phyloP scores from a whole-genome alignment of 208 protist species.

The Leishmania gerbilli region DNA sequence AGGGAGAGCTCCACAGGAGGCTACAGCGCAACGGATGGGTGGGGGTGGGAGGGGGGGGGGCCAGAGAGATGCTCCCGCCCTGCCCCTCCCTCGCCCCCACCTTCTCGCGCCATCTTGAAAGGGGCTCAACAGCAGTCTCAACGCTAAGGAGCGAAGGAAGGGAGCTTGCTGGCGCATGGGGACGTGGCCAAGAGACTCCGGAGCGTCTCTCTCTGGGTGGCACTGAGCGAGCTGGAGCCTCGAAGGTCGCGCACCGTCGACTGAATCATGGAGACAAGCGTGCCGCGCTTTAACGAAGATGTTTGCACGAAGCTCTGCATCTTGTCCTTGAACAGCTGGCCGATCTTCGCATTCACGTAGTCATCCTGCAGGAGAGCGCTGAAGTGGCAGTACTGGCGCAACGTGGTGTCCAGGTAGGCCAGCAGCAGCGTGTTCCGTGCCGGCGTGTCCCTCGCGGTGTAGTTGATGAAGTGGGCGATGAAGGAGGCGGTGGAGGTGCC shows the following conservation, averaged over 20 bases:
- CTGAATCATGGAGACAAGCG: not conserved
- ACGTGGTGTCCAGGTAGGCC: conserved; percentile 11
- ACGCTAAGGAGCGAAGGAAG: not conserved
- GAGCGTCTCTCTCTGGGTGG: not conserved
- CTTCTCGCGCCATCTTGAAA: not conserved
- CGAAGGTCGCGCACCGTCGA: not conserved
- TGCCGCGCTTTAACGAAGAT: not conserved
- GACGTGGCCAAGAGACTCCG: not conserved
- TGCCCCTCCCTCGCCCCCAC: not conserved
- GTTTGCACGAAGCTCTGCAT: conserved; percentile 3
- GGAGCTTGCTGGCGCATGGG: not conserved
- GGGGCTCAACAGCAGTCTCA: not conserved
- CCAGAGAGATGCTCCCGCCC: not conserved
- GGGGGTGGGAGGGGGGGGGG: not conserved
- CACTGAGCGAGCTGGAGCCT: not conserved
- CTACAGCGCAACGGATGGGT: not conserved
- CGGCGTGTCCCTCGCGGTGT: not conserved
- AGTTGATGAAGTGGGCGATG: conserved; percentile 3
- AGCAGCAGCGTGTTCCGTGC: conserved; percentile 20
- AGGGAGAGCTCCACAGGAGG: not conserved
- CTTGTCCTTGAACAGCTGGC: not conserved
- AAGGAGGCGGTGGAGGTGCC: not conserved
- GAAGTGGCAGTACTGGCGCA: conserved; percentile 35
- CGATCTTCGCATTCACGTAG: conserved; percentile 11
- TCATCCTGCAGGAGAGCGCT: conserved; percentile 15